Evolutionary conservation across 129 eudicot species (phyloP), one percentile per base, ranked within the genome.

Genomic region (Ambrosia trifida): DNA sequence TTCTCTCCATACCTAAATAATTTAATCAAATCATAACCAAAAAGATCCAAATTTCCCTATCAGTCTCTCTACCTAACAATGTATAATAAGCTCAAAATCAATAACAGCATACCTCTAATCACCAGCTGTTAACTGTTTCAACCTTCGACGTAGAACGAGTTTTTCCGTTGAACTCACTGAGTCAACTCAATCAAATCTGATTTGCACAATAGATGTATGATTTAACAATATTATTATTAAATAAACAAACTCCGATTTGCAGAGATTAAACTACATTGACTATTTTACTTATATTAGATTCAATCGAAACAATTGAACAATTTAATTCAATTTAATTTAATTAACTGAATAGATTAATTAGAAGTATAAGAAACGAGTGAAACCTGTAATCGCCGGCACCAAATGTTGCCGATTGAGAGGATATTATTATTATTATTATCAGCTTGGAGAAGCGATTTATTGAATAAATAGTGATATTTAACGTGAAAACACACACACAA

Each of bases 1-100:
- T 92, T 70, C 93, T 86, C 69, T 86, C 86, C 87, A 86, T 86
- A 38, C 14, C 66, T 62, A 44, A 28, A 14, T 4, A 51, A 41
- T 38, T n/a, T 53, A 64, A 64, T 64, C 56, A 30, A 30, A 65
- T 64, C 10, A 19, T 38, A 51, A 73, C 51, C 64, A 36, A 13
- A 24, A 24, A 74, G 47, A 51, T 53, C 78, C 56, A 50, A 38
- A 11, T 40, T 64, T 38, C 18, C 28, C 63, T 64, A 73, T 73
- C 70, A 47, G 71, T 36, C 51, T 50, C 51, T 50, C 28, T 51
- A 32, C 36, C 46, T 9, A 63, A 72, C 40, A 73, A 46, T 62
- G 66, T 59, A 72, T 38, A 53, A 54, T 53, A 58, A 62, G 47
- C 60, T 32, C 11, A 45, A 45, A 64, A 24, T 8, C n/a, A 36